A percentile compares a stretch with the other conserved stretches of the same genome.
phyloP scores from a whole-genome alignment of 2,329 filamentous ascomycete genomes.

The Knoxdaviesia proteae region DNA sequence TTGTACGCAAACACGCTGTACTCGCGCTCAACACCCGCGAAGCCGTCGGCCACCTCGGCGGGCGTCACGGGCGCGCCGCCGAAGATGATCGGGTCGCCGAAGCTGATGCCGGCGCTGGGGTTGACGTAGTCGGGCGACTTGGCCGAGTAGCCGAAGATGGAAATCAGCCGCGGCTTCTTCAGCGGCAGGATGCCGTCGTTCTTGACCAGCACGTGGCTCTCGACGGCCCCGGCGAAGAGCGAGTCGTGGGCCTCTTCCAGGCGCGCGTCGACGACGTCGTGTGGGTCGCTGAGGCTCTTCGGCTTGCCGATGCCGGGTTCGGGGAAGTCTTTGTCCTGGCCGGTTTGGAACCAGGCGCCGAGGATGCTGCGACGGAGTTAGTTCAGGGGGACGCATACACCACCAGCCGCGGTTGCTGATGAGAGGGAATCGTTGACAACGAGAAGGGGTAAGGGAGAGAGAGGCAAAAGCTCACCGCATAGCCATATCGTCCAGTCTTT shows the following conservation, averaged over 20 bases:
- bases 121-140: slow-evolving; percentile 22
- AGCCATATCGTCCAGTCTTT: slow-evolving; percentile 40
- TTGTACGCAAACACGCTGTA: background rate
- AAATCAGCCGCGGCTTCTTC: slow-evolving; percentile 25
- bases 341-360: slow-evolving; percentile 34
- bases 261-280: slow-evolving; percentile 28
- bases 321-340: slow-evolving; percentile 26
- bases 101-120: slow-evolving; percentile 13
- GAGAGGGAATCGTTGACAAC: background rate
- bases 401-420: slow-evolving; percentile 4
- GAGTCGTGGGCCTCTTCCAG: slow-evolving; percentile 13
- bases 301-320: slow-evolving; percentile 30
- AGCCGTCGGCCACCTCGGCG: slow-evolving; percentile 11
- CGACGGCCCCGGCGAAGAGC: slow-evolving; percentile 34
- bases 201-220: slow-evolving; percentile 44
- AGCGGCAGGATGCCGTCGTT: slow-evolving; percentile 36
- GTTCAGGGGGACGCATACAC: slow-evolving; percentile 9
- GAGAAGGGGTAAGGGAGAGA: background rate
- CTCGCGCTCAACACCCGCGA: slow-evolving; percentile 3
- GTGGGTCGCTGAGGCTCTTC: slow-evolving; percentile 23
- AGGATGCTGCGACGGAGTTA: slow-evolving; percentile 17
- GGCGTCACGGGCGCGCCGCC: slow-evolving; percentile 18
- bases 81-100: slow-evolving; percentile 14
- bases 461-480: slow-evolving; percentile 13
- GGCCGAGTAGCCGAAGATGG: slow-evolving; percentile 42